A percentile compares a stretch with the other conserved stretches of the same genome.
phyloP scores from a whole-genome alignment of 169 alveolate genomes.

The Condylostoma magnum region DNA sequence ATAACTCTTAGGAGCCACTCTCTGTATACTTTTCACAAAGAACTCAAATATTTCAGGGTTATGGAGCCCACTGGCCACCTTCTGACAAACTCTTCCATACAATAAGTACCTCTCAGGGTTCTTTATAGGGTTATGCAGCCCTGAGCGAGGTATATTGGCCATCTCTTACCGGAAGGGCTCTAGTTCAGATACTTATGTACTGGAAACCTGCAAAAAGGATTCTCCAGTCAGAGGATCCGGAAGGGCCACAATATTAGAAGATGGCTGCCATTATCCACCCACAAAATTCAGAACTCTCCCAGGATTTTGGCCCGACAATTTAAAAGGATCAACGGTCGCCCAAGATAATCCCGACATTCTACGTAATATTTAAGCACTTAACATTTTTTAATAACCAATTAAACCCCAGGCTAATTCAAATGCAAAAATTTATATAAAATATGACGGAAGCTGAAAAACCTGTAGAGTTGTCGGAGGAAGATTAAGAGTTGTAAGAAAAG shows the following conservation, averaged over 20 bases:
- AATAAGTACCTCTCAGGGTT: slow-evolving; percentile 73
- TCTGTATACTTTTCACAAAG: slow-evolving; percentile 61
- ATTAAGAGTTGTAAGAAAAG: slow-evolving; percentile 44
- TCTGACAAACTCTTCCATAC: slow-evolving; percentile 75
- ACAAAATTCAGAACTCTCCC: slow-evolving; percentile 48
- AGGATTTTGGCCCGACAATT: slow-evolving; percentile 1
- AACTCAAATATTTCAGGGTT: slow-evolving; percentile 62
- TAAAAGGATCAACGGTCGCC: slow-evolving; percentile 51
- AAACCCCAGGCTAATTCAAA: too few relatives aligned
- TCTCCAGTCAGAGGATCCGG: slow-evolving; percentile 71
- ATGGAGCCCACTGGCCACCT: slow-evolving; percentile 58
- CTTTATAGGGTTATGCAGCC: slow-evolving; percentile 85
- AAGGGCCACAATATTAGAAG: slow-evolving; percentile 33
- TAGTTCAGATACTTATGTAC: slow-evolving; percentile 50
- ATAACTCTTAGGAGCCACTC: slow-evolving; percentile 71
- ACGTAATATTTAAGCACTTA: too few relatives aligned
- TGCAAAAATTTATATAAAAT: too few relatives aligned
- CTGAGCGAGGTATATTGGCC: slow-evolving; percentile 56
- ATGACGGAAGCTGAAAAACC: background rate
- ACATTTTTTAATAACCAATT: too few relatives aligned
- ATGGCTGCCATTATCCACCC: slow-evolving; percentile 56
- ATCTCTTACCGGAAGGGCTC: slow-evolving; percentile 38
- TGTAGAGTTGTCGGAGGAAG: slow-evolving; percentile 46
- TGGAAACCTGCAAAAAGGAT: slow-evolving; percentile 38
- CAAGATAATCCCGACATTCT: slow-evolving; percentile 8